Evolutionary conservation across 2,329 filamentous ascomycete species (phyloP), one percentile per base, ranked within the genome.

Genomic region (Aspergillus arachidicola): DNA sequence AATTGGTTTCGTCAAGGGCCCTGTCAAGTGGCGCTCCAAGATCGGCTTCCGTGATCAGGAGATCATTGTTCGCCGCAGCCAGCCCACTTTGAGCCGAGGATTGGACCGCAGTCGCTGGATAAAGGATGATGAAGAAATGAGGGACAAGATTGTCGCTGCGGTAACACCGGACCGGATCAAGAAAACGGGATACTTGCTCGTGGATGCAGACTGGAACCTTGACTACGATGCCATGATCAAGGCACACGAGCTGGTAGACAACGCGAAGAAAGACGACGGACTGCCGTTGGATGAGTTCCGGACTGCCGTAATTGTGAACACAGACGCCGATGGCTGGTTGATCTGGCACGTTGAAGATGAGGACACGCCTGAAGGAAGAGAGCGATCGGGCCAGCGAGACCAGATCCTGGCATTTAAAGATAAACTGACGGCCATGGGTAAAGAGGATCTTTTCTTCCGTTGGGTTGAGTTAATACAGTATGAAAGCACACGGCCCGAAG

Each of bases 401-500:
- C 92, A 95, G 78, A 89, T 97, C 10, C 86, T 95, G 66, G 85
- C 86, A 3, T 96, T 97, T 76, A 89, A 92, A 70, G 90, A 95
- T 50, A 88, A 88, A 23, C 83, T 97, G 69, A 84, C 86, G 1
- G 84, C 84, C 3, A 83, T 95, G 77, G 93, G 91, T 50, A 96
- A 97, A 79, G 94, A 97, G 76, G 88, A 91, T 67, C 77, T 97
- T 59, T 97, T 97, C 80, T 97, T 91, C 80, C 87, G 90, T 60
- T 97, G 93, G 93, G 91, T 97, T 56, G 94, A 97, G 81, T 86
- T 96, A 73, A 89, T 97, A 57, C 93, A 97, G 79, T 96, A 88
- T 72, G 93, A 97, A 79, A 90, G 91, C 48, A 90, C 88, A 41
- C 86, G 86, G 68, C 91, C 93, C 0, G 92, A 90, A 21, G 92